Percentiles rank a stretch among this genome's conserved stretches.
Conservation (phyloP, 495 filamentous ascomycete species). For the Bacidia gigantensis region DNA sequence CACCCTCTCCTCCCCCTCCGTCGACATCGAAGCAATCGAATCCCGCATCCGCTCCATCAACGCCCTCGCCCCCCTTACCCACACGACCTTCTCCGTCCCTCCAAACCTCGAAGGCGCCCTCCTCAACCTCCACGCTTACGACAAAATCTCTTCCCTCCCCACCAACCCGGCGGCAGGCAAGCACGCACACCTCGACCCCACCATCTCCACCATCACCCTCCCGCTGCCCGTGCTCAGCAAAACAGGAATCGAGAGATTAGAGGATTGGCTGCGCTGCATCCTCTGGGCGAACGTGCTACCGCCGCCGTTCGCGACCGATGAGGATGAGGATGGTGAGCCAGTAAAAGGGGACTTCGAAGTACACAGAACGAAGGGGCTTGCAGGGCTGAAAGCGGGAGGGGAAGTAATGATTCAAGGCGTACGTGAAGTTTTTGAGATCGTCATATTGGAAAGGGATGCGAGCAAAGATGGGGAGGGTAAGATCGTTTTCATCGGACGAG, state of each 20-base stretch:
- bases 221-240: conserved; percentile 40
- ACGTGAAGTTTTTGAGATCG: conserved; percentile 81
- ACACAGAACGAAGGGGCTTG: conserved; percentile 71
- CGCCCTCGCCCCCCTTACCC: conserved; percentile 69
- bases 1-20: conserved; percentile 42
- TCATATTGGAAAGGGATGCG: conserved; percentile 35
- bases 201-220: conserved; percentile 76
- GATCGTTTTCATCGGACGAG: conserved; percentile 66
- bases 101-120: conserved; percentile 73
- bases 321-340: not conserved
- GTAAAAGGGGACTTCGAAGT: conserved; percentile 38
- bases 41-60: conserved; percentile 72
- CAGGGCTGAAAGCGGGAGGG: conserved; percentile 45
- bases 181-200: conserved; percentile 72
- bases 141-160: conserved; percentile 44
- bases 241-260: conserved; percentile 44
- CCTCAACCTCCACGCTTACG: conserved; percentile 86
- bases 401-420: conserved; percentile 81
- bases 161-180: conserved; percentile 43
- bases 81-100: conserved; percentile 65
- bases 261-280: conserved; percentile 69
- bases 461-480: conserved; percentile 38
- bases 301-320: not conserved
- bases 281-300: conserved; percentile 72
- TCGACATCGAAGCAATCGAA: conserved; percentile 40